Base-by-base conservation (phyloP, 2,329 filamentous ascomycete genomes). In the Botryotinia calthae region DNA sequence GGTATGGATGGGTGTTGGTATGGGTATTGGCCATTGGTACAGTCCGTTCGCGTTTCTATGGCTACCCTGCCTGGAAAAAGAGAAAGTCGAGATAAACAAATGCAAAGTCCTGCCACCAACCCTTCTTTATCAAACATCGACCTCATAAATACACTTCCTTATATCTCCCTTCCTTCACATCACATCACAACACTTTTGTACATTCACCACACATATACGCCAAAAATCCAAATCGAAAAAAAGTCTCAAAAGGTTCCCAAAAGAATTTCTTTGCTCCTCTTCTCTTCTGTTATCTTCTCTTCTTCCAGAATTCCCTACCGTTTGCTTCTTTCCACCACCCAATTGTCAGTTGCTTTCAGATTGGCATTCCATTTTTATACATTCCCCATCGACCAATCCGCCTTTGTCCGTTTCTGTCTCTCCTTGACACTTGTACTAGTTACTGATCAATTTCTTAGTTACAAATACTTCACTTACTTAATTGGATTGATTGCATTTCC, bases 321-420 rank as follows among this genome's bases (percentile, higher is more conserved):
- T 72, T 72, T 58, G 63, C 61, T 56, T 40, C 64, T 48, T 18
- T 18, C 37, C 54, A 51, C 73, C 76, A 51, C 73, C 76, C 74
- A 76, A 75, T 75, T 70, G 73, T 69, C 48, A 54, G n/a, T 75
- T 77, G 71, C 73, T 73, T 56, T 56, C 51, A 56, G 51, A 56
- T 56, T 56, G 51, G n/a, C n/a, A 65, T 74, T 74, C 74, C 58
- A 9, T 44, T n/a, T 74, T 74, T 58, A 58, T 71, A 67, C 51
- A 56, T 56, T 68, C 67, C 62, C 54, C 70, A 64, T 51, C 58
- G 40, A 31, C 69, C 37, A 71, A 72, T 48, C 51, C 70, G 31
- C 65, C 75, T 77, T 77, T 77, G 74, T 78, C 72, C 72, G 65
- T 46, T 72, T 74, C 46, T 46, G 72, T 73, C 66, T 46, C 68